These are phyloP conservation scores for Polyplosphaeria fusca DNA, from an alignment of 495 filamentous ascomycete genomes.

Conservation along the genomic window DNA sequence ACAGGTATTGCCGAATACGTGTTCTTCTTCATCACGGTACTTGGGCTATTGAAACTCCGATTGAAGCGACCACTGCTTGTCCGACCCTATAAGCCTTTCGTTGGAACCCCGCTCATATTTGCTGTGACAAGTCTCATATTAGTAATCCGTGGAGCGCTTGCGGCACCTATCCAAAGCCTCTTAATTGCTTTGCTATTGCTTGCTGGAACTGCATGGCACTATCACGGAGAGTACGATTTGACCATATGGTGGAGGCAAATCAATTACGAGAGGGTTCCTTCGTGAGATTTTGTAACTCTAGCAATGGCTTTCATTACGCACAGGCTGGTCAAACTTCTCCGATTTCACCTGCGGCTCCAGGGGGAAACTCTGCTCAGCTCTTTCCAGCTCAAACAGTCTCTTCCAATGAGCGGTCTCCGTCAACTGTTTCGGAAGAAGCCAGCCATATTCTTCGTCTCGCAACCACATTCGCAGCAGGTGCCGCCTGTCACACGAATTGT, in stretches of 20 bases:
- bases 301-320: no score
- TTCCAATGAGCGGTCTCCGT: constrained; percentile 52
- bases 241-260: no score
- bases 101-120: constrained; percentile 11
- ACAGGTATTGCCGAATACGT: constrained; percentile 26
- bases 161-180: no score
- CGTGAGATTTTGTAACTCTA: no score
- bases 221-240: no score
- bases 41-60: constrained; percentile 27
- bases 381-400: constrained; percentile 53
- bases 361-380: constrained; percentile 53
- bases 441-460: constrained; percentile 54
- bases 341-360: constrained; percentile 45
- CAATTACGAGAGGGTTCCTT: no score
- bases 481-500: constrained; percentile 30
- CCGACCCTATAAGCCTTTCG: constrained; percentile 8
- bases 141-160: no score
- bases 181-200: no score
- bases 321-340: no score
- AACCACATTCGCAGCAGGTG: constrained; percentile 60
- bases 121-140: no score
- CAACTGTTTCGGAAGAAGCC: constrained; percentile 51
- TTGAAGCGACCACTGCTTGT: constrained; percentile 13
- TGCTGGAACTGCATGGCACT: no score
- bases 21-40: constrained; percentile 20